Evolutionary conservation across 2,329 filamentous ascomycete species (phyloP), one percentile per base, ranked within the genome.

Genomic region (Verticillium albo-atrum): DNA sequence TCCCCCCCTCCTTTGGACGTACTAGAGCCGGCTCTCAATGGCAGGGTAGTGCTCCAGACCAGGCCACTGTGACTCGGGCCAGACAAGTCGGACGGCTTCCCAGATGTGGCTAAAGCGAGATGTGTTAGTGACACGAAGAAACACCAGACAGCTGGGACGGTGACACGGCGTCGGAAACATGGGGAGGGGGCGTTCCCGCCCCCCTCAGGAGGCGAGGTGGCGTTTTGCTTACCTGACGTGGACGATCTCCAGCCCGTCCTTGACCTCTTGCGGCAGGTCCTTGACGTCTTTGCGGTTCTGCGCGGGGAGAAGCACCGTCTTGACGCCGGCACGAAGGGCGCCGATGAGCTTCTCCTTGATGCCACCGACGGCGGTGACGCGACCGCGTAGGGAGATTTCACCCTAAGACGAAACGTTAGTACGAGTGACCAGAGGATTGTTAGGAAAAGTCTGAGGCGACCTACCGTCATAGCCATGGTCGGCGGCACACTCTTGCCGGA

Each of bases 311-410:
- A 99, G 74, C 7, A 99, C 94, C 32, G 91, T 94, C 82, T 97
- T 96, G 62, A 99, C 94, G 28, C 95, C 95, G 2, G 95, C 95
- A 58, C 94, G 85, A 70, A 96, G 81, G 9, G 95, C 95, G 25
- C 95, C 95, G 70, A 99, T 98, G 57, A 98, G 82, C 75, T 99
- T 99, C 84, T 99, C 94, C 77, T 98, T 97, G 78, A 99, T 98
- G 20, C 95, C 95, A 57, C 95, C 95, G 35, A 99, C 95, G 27
- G 94, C 92, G 75, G 95, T 91, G 59, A 99, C 90, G 64, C 92
- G 87, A 25, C 95, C 95, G 50, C 95, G 86, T 27, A 99, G 85
- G 59, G 90, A 92, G 62, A 89, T 86, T 70, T 89, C 86, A 63
- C 86, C 85, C 82, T 85, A 74, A 59, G 52, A 61, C 50, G 59